A percentile compares a stretch with the other conserved stretches of the same genome.
Evolutionary conservation across 768 basidiomycete species (phyloP).

Genomic region (Paxillus involutus): DNA sequence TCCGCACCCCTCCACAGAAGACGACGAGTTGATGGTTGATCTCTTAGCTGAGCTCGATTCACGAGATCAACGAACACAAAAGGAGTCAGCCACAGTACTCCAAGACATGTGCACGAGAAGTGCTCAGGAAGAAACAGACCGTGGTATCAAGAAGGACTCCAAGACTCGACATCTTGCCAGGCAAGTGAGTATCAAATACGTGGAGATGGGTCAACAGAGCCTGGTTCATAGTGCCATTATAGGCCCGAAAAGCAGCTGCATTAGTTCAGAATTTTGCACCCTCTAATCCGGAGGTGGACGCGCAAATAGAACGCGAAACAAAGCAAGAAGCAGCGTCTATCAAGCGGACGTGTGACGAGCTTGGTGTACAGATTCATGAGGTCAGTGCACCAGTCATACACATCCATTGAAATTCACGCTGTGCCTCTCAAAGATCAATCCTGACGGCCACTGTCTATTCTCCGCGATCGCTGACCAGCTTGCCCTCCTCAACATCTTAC

Average conservation of each 20-base stretch:
- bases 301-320: constrained; percentile 60
- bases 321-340: constrained; percentile 69
- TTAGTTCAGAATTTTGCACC: constrained; percentile 52
- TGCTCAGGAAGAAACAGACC: constrained; percentile 15
- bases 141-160: constrained; percentile 45
- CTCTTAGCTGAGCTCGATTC: constrained; percentile 77
- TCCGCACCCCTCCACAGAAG: constrained; percentile 30
- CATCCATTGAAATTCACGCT: constrained; percentile 1
- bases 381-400: constrained; percentile 35
- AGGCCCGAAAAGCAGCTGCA: constrained; percentile 75
- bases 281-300: constrained; percentile 59
- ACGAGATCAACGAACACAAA: constrained; percentile 48
- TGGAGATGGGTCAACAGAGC: not conserved
- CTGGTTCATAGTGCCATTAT: constrained; percentile 5
- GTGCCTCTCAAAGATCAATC: constrained; percentile 66
- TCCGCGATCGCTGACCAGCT: constrained; percentile 94
- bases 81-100: constrained; percentile 48
- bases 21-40: constrained; percentile 69
- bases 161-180: constrained; percentile 70
- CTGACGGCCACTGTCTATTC: constrained; percentile 96
- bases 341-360: constrained; percentile 58
- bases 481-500: constrained; percentile 63
- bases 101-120: constrained; percentile 34
- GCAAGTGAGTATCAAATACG: constrained; percentile 48
- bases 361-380: constrained; percentile 67